These are phyloP conservation scores for Blastobotrys proliferans DNA, from an alignment of 1,139 yeast species.

Conservation along the genomic window DNA sequence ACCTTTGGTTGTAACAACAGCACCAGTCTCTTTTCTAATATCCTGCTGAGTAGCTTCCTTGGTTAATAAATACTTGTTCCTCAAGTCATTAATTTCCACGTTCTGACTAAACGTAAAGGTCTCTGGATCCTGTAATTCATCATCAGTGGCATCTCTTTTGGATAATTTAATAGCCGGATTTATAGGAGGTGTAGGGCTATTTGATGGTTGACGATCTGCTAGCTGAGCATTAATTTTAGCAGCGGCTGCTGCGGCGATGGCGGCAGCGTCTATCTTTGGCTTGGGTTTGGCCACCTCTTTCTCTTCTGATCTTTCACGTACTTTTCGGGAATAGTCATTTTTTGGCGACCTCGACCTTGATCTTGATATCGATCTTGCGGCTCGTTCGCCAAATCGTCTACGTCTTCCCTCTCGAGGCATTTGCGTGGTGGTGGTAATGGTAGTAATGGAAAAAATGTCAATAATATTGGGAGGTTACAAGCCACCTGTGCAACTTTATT, in stretches of 20 bases:
- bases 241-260: slow-evolving; percentile 35
- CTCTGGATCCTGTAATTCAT: neutral
- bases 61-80: slow-evolving; percentile 38
- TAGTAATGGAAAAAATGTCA: too few species aligned
- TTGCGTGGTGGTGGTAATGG: too few species aligned
- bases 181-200: neutral
- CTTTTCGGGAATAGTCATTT: neutral
- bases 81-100: slow-evolving; percentile 37
- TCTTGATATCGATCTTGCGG: slow-evolving; percentile 1
- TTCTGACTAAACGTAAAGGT: slow-evolving; percentile 23
- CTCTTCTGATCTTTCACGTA: neutral
- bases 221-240: slow-evolving; percentile 35
- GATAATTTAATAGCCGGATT: neutral
- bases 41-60: slow-evolving; percentile 34
- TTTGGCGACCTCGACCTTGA: slow-evolving; percentile 1
- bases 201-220: neutral
- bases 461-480: too few species aligned
- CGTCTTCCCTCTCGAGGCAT: neutral
- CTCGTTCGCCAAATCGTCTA: neutral
- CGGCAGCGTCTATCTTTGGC: slow-evolving; percentile 27
- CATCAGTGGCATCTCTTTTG: neutral
- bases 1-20: slow-evolving; percentile 35
- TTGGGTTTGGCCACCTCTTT: slow-evolving; percentile 11
- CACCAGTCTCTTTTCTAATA: slow-evolving; percentile 33
- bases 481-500: too few species aligned